Percentiles rank a stretch among this genome's conserved stretches.
These are phyloP conservation scores for Sphagnum fallax DNA, from an alignment of 228 moss, liverwort and hornwort genomes.

Conservation along the genomic window DNA sequence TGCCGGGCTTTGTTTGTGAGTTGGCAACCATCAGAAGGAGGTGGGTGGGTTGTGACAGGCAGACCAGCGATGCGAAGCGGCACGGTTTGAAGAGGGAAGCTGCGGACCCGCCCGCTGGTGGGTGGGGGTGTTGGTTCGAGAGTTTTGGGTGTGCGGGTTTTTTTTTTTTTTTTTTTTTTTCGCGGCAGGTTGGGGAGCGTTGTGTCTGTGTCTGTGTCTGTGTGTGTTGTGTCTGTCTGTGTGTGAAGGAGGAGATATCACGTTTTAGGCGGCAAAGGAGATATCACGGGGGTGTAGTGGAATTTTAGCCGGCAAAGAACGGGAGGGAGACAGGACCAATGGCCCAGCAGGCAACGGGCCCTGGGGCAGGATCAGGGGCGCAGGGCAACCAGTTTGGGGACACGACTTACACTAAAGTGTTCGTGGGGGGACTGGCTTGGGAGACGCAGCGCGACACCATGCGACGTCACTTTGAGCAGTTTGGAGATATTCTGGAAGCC, in stretches of 20 bases:
- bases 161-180: no score
- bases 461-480: constrained; percentile 99
- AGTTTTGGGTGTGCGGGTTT: no score
- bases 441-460: constrained; percentile 99
- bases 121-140: no score
- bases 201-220: no score
- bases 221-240: no score
- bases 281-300: neutral
- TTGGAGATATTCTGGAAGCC: constrained; percentile 98
- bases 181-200: no score
- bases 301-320: neutral
- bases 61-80: no score
- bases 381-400: constrained; percentile 72
- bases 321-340: constrained; percentile 21
- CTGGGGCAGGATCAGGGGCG: constrained; percentile 57
- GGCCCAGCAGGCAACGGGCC: constrained; percentile 62
- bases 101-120: no score
- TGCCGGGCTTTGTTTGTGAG: no score
- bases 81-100: no score
- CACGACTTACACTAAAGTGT: constrained; percentile 97
- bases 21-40: no score
- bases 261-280: neutral
- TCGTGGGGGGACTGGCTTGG: constrained; percentile 99
- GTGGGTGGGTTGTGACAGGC: no score
- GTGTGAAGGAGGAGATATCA: neutral